Evolutionary conservation across 225 moss, liverwort and hornwort genomes (phyloP), one percentile per base, ranked within the genome.

Genomic region (Sphagnum contortum): DNA sequence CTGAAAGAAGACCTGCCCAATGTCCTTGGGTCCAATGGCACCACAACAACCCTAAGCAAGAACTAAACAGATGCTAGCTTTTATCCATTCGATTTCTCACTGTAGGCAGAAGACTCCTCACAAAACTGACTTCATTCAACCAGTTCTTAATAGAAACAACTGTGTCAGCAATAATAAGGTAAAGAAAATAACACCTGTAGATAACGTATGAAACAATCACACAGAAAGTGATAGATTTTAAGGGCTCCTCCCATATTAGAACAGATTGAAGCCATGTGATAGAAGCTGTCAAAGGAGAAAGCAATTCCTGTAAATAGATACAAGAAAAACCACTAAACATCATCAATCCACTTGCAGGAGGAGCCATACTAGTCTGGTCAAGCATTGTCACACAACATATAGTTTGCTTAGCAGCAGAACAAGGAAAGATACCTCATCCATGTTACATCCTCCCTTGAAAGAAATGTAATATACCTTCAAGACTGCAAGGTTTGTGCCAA

Each of bases 401-500:
- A 2, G 46, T 47, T n/a, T 45, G 44, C 6, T 49, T 52, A 44
- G 48, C 5, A 62, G 45, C 10, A 62, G 55, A 9, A 56, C 55
- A 56, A n/a, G 1, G n/a, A 1, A n/a, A 9, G n/a, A 56, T 56
- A 56, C 9, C n/a, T 56, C 55, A 56, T 9, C 55, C 55, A 56
- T n/a, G n/a, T 56, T 9, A 56, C 1, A 56, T 63, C 45, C 7
- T 44, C 6, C 9, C 12, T 53, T 53, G 55, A 53, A 49, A 44
- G 45, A 10, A 70, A 51, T 7, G 5, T 48, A 10, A 55, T 66
- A 14, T 68, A 92, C 96, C 92, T 90, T 87, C 90, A 96, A 84
- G 11, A 96, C 90, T 63, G 88, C 96, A 62, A 85, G 71, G 66
- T 96, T 96, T 12, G 87, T 88, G 65, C 88, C 96, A 64, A 96